Evolutionary conservation across 805 yeast genomes (phyloP).

Genomic region (Saitoella complicata): DNA sequence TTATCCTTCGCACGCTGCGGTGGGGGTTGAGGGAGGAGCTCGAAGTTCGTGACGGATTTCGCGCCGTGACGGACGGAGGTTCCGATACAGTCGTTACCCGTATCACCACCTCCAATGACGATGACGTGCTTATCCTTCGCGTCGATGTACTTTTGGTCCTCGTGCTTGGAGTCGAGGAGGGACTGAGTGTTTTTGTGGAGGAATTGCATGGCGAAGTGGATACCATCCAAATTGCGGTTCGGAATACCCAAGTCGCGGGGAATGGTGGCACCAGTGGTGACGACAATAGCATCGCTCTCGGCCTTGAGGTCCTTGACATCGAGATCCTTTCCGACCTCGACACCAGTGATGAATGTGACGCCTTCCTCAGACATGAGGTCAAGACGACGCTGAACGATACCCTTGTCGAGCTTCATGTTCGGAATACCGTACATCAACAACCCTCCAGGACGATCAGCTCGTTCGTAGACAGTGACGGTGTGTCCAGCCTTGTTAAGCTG

Average conservation of each 20-base stretch:
- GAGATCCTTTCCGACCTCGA: constrained; percentile 55
- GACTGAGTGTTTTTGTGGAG: constrained; percentile 82
- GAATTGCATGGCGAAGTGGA: constrained; percentile 88
- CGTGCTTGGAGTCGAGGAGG: constrained; percentile 61
- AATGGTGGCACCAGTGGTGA: constrained; percentile 90
- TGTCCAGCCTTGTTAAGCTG: constrained; percentile 96
- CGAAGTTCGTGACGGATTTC: constrained; percentile 82
- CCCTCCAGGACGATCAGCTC: constrained; percentile 94
- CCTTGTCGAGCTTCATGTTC: constrained; percentile 92
- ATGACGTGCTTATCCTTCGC: constrained; percentile 68
- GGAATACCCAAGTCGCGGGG: constrained; percentile 91
- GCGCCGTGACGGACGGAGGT: constrained; percentile 97
- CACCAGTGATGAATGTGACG: constrained; percentile 54
- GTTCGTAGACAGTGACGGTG: constrained; percentile 75
- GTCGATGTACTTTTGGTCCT: constrained; percentile 35
- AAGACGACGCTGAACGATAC: constrained; percentile 81
- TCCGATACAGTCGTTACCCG: constrained; percentile 98
- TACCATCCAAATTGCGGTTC: constrained; percentile 79
- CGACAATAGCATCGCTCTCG: constrained; percentile 64
- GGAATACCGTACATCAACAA: constrained; percentile 98
- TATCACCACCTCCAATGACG: constrained; percentile 99
- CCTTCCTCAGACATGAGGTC: constrained; percentile 87
- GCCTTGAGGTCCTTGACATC: constrained; percentile 56
- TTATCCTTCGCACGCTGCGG: constrained; percentile 74
- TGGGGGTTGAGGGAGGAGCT: constrained; percentile 85